phyloP scores from a whole-genome alignment of 257 asterid species.

The Plantago ovata region DNA sequence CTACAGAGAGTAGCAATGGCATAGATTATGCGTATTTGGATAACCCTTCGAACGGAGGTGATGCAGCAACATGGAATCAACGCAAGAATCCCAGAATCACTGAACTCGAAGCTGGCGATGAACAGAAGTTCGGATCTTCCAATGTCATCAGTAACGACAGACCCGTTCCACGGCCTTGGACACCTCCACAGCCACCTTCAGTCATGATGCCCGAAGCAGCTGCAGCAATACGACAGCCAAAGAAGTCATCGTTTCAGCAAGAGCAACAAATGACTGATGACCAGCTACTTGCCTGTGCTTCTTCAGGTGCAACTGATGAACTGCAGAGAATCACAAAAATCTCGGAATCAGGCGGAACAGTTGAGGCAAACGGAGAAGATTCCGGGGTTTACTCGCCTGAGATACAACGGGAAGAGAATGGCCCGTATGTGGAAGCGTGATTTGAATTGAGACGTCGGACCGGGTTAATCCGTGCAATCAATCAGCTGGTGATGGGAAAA shows the following conservation, averaged over 20 bases:
- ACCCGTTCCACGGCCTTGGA: slow-evolving; percentile 68
- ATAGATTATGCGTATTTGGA: slow-evolving; percentile 31
- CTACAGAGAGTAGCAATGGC: slow-evolving; percentile 39
- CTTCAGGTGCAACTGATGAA: slow-evolving; percentile 55
- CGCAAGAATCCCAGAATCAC: slow-evolving; percentile 52
- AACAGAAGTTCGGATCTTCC: slow-evolving; percentile 34
- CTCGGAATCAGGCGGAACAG: slow-evolving; percentile 65
- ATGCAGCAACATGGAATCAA: slow-evolving; percentile 56
- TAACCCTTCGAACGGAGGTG: slow-evolving; percentile 45
- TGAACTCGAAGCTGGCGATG: slow-evolving; percentile 53
- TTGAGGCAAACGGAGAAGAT: slow-evolving; percentile 38
- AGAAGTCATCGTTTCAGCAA: slow-evolving; percentile 44
- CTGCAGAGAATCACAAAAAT: slow-evolving; percentile 62
- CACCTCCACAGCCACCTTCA: slow-evolving; percentile 96
- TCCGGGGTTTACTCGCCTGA: slow-evolving; percentile 37
- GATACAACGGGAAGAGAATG: slow-evolving; percentile 42
- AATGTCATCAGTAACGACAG: slow-evolving; percentile 28
- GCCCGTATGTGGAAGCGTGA: slow-evolving; percentile 30
- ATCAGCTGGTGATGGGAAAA: slow-evolving; percentile 12
- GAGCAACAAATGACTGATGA: slow-evolving; percentile 58
- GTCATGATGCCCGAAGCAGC: slow-evolving; percentile 94
- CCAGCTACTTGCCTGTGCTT: slow-evolving; percentile 46
- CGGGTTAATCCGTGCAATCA: slow-evolving; percentile 6
- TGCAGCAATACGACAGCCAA: slow-evolving; percentile 90
- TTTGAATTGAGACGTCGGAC: slow-evolving; percentile 12